Evolutionary conservation across 805 yeast genomes (phyloP).

Genomic region (Kuraishia hungarica): DNA sequence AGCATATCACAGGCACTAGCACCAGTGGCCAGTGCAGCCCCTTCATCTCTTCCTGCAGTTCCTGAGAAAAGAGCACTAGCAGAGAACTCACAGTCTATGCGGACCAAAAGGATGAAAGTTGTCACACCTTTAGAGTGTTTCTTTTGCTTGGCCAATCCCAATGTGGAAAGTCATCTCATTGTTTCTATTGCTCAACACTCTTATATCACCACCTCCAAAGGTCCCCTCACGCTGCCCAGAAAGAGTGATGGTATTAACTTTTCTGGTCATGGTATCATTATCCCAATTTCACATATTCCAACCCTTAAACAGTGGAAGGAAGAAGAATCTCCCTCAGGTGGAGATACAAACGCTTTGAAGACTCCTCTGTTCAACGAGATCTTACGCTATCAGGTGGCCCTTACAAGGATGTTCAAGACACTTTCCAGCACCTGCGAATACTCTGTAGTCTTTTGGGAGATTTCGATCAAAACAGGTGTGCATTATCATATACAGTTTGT

Average conservation of each 20-base stretch:
- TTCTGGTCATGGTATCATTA: constrained; percentile 75
- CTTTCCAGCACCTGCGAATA: constrained; percentile 26
- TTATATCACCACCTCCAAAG: constrained; percentile 76
- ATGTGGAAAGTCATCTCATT: constrained; percentile 71
- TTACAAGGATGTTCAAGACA: constrained; percentile 38
- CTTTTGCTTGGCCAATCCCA: constrained; percentile 77
- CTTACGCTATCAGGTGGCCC: constrained; percentile 32
- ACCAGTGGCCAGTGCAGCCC: neutral
- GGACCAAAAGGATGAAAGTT: constrained; percentile 22
- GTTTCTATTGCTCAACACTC: constrained; percentile 60
- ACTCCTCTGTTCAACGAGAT: constrained; percentile 36
- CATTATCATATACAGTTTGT: constrained; percentile 75
- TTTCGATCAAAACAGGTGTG: constrained; percentile 52
- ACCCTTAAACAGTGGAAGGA: constrained; percentile 19
- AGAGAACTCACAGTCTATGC: neutral
- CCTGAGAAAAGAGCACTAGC: constrained; percentile 7
- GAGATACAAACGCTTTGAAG: constrained; percentile 15
- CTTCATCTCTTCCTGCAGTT: neutral
- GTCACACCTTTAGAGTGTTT: constrained; percentile 63
- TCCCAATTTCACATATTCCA: constrained; percentile 72
- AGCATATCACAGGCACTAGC: neutral
- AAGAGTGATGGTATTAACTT: constrained; percentile 39
- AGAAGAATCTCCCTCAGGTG: constrained; percentile 6
- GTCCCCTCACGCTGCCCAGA: constrained; percentile 54
- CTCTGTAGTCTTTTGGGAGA: constrained; percentile 60